A percentile compares a stretch with the other conserved stretches of the same genome.
phyloP scores from a whole-genome alignment of 1,284 basidiomycete species.

The Cryptococcus floricola region DNA sequence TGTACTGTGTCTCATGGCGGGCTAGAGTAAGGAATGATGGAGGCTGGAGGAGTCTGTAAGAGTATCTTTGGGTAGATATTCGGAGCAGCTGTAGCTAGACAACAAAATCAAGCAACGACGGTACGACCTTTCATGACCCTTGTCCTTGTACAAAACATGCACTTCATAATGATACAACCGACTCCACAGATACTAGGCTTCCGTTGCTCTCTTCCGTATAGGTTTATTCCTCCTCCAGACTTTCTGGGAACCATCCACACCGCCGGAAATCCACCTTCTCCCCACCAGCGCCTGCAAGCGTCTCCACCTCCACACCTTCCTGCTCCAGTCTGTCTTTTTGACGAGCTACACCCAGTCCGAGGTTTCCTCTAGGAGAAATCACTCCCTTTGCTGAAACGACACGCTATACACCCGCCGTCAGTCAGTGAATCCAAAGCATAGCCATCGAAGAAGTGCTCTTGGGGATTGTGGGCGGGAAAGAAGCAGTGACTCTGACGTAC shows the following conservation, averaged over 20 bases:
- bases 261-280: slow-evolving; percentile 54
- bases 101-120: too few relatives aligned
- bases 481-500: slow-evolving; percentile 60
- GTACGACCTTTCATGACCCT: too few relatives aligned
- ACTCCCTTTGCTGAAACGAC: slow-evolving; percentile 44
- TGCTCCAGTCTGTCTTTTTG: slow-evolving; percentile 64
- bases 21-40: too few relatives aligned
- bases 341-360: slow-evolving; percentile 61
- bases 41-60: too few relatives aligned
- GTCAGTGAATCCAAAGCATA: slow-evolving; percentile 46
- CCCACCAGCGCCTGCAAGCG: slow-evolving; percentile 47
- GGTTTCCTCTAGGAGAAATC: slow-evolving; percentile 77
- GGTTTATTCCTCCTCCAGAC: neutral
- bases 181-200: too few relatives aligned
- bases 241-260: slow-evolving; percentile 63
- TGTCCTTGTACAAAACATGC: too few relatives aligned
- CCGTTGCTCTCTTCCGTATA: too few relatives aligned
- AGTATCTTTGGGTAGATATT: too few relatives aligned
- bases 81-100: too few relatives aligned
- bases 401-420: slow-evolving; percentile 39
- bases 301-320: slow-evolving; percentile 65
- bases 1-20: too few relatives aligned
- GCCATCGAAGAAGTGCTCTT: neutral
- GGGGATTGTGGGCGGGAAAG: slow-evolving; percentile 55
- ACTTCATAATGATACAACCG: too few relatives aligned